Percentiles rank a stretch among this genome's conserved stretches.
phyloP scores from a whole-genome alignment of 2,329 filamentous ascomycete genomes.

The Fusarium scirpi region DNA sequence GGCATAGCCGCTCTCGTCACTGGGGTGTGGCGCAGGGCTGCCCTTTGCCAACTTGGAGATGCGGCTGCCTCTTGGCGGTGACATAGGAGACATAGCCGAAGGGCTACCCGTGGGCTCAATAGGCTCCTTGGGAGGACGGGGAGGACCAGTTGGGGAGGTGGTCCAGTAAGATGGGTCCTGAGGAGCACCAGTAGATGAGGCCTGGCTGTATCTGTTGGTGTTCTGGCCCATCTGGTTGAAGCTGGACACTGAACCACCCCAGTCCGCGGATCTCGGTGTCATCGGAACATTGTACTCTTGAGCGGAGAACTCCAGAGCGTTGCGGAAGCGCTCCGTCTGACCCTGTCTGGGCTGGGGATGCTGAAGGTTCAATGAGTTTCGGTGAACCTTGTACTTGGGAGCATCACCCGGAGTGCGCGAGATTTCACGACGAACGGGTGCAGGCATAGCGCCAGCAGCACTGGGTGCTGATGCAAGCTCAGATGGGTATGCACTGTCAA shows the following conservation, averaged over 20 bases:
- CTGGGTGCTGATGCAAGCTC: constrained; percentile 50
- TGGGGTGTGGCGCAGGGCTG: constrained; percentile 68
- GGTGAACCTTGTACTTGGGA: constrained; percentile 84
- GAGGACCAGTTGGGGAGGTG: constrained; percentile 61
- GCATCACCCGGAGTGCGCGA: constrained; percentile 74
- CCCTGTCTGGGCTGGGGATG: constrained; percentile 83
- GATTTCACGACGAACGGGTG: constrained; percentile 56
- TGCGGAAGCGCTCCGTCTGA: constrained; percentile 79
- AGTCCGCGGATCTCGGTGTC: constrained; percentile 71
- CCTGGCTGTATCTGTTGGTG: constrained; percentile 62
- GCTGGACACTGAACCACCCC: constrained; percentile 71
- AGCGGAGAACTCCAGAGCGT: constrained; percentile 78
- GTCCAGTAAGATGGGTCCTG: constrained; percentile 59
- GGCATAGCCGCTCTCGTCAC: constrained; percentile 66
- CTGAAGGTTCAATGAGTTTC: constrained; percentile 82
- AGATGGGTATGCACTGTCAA: constrained; percentile 67
- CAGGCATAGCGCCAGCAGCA: constrained; percentile 41
- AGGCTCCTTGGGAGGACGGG: constrained; percentile 73
- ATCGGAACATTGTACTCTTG: constrained; percentile 72
- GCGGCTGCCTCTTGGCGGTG: constrained; percentile 57
- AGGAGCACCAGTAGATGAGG: constrained; percentile 51
- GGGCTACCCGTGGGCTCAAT: constrained; percentile 59
- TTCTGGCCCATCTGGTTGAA: constrained; percentile 64
- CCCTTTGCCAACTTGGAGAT: constrained; percentile 65
- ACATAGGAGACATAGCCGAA: constrained; percentile 56